These are phyloP conservation scores for Aureobasidium sp. DNA, from an alignment of 2,329 filamentous ascomycete species.

Conservation along the genomic window DNA sequence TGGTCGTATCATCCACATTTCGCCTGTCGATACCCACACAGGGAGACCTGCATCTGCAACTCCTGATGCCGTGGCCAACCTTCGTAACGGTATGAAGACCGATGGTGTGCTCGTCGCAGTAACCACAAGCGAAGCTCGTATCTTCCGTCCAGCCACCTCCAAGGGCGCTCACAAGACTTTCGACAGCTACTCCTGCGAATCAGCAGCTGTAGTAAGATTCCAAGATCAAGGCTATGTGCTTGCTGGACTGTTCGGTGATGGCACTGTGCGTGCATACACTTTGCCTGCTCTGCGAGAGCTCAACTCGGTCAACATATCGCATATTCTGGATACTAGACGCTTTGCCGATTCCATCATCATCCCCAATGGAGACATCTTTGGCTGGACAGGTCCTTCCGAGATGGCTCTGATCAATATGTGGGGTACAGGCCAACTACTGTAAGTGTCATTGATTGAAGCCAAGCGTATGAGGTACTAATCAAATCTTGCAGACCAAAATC, in stretches of 20 bases:
- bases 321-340: constrained; percentile 67
- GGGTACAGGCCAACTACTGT: constrained; percentile 61
- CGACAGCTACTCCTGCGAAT: constrained; percentile 74
- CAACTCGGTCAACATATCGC: constrained; percentile 54
- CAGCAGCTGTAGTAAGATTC: constrained; percentile 68
- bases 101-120: constrained; percentile 77
- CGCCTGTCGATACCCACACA: constrained; percentile 70
- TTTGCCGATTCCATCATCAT: constrained; percentile 64
- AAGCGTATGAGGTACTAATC: constrained; percentile 17
- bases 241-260: constrained; percentile 78
- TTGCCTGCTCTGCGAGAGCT: constrained; percentile 87
- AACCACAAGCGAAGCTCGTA: constrained; percentile 65
- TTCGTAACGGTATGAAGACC: constrained; percentile 67
- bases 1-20: constrained; percentile 65
- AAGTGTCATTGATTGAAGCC: constrained; percentile 33
- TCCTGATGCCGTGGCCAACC: constrained; percentile 64
- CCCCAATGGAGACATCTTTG: constrained; percentile 72
- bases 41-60: constrained; percentile 72
- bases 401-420: constrained; percentile 77
- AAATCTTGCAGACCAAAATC: constrained; percentile 26
- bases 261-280: constrained; percentile 70
- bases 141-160: constrained; percentile 75
- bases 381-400: constrained; percentile 84
- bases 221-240: constrained; percentile 68
- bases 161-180: constrained; percentile 93